Evolutionary conservation across 164 flowering plant genomes (phyloP).

Genomic region (Cinnamomum micranthum): DNA sequence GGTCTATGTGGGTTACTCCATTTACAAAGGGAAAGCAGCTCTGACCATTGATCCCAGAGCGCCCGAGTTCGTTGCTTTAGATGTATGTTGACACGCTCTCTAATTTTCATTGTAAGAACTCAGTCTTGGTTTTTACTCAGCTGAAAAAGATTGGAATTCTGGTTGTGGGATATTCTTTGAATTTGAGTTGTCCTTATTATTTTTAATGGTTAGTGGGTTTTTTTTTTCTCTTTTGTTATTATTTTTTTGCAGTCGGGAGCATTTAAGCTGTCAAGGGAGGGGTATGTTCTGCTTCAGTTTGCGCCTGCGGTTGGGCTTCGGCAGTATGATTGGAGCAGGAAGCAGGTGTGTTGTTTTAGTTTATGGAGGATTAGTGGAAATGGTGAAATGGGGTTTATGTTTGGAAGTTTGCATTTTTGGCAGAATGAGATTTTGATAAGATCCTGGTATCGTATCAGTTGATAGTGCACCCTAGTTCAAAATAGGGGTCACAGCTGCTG

Average conservation of each 20-base stretch:
- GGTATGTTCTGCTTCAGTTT: conserved; percentile 76
- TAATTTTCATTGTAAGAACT: conserved; percentile 16
- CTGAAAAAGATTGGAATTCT: neutral
- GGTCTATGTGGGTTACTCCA: conserved; percentile 75
- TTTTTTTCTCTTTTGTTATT: neutral
- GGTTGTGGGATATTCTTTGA: neutral
- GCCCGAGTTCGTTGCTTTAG: conserved; percentile 75
- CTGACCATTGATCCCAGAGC: conserved; percentile 69
- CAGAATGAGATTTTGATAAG: no score
- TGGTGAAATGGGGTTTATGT: no score
- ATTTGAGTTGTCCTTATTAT: no score
- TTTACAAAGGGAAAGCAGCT: conserved; percentile 95
- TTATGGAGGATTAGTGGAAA: no score
- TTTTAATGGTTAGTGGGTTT: no score
- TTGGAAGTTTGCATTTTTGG: no score
- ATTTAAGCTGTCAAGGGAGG: conserved; percentile 68
- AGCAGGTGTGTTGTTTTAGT: conserved; percentile 52
- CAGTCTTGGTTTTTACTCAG: neutral
- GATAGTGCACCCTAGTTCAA: no score
- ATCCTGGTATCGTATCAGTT: no score
- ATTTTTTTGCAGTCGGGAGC: conserved; percentile 70
- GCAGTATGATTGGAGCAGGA: conserved; percentile 86
- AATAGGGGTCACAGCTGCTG: no score
- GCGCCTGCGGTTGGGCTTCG: conserved; percentile 79
- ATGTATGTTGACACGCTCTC: conserved; percentile 39